Evolutionary conservation across 306 rosid species (phyloP).

Genomic region (Dalbergia oliveri): DNA sequence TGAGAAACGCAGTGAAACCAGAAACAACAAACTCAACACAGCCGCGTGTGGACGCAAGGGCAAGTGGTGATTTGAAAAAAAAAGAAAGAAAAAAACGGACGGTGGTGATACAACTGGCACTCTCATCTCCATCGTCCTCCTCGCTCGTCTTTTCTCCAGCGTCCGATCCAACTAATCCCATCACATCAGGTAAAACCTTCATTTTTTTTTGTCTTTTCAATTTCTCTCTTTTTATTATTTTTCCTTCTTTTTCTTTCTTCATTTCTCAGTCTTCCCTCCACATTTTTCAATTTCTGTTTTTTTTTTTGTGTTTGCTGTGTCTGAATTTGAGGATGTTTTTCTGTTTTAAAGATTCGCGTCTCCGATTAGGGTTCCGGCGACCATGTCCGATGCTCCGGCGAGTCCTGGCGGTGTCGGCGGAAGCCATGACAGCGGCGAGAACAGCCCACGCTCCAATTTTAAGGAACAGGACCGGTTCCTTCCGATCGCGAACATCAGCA

Average conservation of each 20-base stretch:
- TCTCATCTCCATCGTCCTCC: conserved; percentile 83
- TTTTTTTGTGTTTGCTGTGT: conserved; percentile 20
- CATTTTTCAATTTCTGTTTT: no score
- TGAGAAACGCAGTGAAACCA: not conserved
- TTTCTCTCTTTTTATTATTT: not conserved
- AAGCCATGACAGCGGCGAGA: conserved; percentile 84
- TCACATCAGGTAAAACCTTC: conserved; percentile 24
- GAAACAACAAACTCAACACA: not conserved
- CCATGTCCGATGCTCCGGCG: conserved; percentile 75
- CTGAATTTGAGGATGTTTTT: conserved; percentile 40
- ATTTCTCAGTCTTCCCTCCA: not conserved
- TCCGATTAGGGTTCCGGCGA: conserved; percentile 59
- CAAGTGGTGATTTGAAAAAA: no score
- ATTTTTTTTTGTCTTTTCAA: not conserved
- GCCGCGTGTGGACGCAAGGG: not conserved
- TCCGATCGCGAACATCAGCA: conserved; percentile 83
- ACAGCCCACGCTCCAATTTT: conserved; percentile 77
- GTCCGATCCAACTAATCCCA: conserved; percentile 65
- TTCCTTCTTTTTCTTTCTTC: not conserved
- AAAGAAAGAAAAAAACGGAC: conserved; percentile 57
- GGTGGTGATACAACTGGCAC: conserved; percentile 75
- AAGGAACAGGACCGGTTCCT: conserved; percentile 87
- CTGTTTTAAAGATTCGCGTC: conserved; percentile 14
- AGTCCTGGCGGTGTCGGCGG: conserved; percentile 80
- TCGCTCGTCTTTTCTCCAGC: conserved; percentile 82